These are phyloP conservation scores for Tilletia caries DNA, from an alignment of 1,284 basidiomycete genomes.

Conservation along the genomic window DNA sequence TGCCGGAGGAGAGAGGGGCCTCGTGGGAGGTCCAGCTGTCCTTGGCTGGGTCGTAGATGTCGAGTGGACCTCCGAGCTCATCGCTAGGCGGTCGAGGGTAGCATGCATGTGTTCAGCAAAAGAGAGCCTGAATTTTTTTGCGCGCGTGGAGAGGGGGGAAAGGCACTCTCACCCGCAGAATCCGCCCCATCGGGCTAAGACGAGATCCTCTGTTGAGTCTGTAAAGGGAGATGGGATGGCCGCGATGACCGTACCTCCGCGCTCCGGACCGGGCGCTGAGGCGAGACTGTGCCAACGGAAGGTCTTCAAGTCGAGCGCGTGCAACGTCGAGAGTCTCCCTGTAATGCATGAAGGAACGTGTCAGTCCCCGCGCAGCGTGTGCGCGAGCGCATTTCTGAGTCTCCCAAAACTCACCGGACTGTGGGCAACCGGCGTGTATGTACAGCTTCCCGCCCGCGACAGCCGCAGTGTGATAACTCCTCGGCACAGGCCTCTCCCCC, in stretches of 20 bases:
- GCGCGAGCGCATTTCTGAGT: background rate
- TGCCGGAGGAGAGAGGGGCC: conserved; percentile 1
- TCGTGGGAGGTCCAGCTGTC: conserved; percentile 17
- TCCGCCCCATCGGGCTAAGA: conserved; percentile 35
- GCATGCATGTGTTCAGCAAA: background rate
- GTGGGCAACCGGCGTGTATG: conserved; percentile 58
- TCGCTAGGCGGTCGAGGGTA: conserved; percentile 7
- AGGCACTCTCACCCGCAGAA: conserved; percentile 51
- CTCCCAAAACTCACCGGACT: conserved; percentile 17
- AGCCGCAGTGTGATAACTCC: conserved; percentile 52
- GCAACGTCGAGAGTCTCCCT: conserved; percentile 42
- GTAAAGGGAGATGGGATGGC: conserved; percentile 10
- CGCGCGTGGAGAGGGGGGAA: too few species aligned
- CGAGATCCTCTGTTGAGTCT: conserved; percentile 6
- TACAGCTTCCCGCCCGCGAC: conserved; percentile 53
- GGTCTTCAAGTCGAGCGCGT: conserved; percentile 54
- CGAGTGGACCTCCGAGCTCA: conserved; percentile 51
- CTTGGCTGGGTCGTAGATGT: conserved; percentile 37
- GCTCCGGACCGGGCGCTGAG: conserved; percentile 55
- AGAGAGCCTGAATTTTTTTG: too few species aligned
- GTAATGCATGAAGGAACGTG: background rate
- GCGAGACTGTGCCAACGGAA: conserved; percentile 53
- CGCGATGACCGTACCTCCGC: conserved; percentile 55
- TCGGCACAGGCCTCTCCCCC: conserved; percentile 41
- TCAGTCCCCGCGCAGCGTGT: background rate